Base-by-base conservation (phyloP, 1,284 basidiomycete species). In the Earliella scabrosa region DNA sequence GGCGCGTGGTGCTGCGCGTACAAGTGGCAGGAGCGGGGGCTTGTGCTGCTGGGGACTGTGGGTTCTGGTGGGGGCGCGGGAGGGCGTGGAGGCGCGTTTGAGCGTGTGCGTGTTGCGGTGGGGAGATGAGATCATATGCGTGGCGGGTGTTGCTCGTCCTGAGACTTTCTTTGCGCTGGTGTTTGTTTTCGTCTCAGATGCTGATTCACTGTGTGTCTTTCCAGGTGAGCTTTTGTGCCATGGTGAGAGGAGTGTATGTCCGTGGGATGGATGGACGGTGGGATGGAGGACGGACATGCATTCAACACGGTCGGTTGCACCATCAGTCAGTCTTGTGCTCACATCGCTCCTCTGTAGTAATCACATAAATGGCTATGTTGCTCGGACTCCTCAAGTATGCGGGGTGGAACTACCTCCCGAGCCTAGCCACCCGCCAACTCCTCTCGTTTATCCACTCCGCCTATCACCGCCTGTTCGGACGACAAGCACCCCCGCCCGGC, bases 381-480 rank as follows among this genome's bases (percentile, higher is more conserved):
- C 20, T 26, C 39, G 43, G 53, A 32, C 60, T 75, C n/a, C 68
- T 74, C 48, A 58, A 61, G 27, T 59, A 78, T 11, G 63, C 68
- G 8, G 78, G 75, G 31, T 84, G 81, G 82, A 66, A 68, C 7
- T 77, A 74, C 50, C 66, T 83, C 26, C 82, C 82, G 3, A 73
- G 77, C 60, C 65, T 77, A 48, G 71, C 69, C 4, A 77, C 80
- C 3, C 64, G 69, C 16, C 68, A 72, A 32, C 62, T 73, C 6
- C 69, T 82, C n/a, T 65, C 68, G 18, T 43, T 73, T 54, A 64
- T 73, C 43, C 80, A 87, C 65, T 71, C 68, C 5, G 63, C 70
- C 50, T 66, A 72, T 61, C 50, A 66, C 52, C 45, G 53, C 14
- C 14, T 68, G 59, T 63, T 74, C 52, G 61, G 65, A 41, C 59